A percentile compares a stretch with the other conserved stretches of the same genome.
Conservation (phyloP, 306 rosid genomes). For the Carpinus viminea region DNA sequence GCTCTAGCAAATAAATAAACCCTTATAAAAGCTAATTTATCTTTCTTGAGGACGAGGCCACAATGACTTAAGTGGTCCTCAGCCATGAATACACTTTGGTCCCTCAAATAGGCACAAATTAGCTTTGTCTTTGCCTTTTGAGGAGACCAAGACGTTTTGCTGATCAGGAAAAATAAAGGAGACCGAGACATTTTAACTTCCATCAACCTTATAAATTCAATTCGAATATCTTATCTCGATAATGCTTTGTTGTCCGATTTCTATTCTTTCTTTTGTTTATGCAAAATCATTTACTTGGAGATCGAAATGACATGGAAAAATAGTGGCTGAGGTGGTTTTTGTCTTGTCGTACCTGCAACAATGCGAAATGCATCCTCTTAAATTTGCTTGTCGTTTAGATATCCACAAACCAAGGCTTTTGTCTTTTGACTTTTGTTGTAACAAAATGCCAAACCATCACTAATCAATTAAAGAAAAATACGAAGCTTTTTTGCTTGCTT, state of each 20-base stretch:
- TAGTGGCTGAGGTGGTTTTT: neutral
- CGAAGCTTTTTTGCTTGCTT: no score
- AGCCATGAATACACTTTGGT: neutral
- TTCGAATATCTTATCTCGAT: neutral
- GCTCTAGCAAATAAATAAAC: no score
- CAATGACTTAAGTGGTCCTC: conserved; percentile 24
- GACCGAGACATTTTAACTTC: neutral
- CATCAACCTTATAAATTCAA: neutral
- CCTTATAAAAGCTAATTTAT: no score
- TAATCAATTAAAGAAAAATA: no score
- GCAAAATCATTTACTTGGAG: neutral
- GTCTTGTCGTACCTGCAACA: neutral
- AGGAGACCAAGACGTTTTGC: neutral
- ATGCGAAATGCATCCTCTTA: no score
- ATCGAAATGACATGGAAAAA: neutral
- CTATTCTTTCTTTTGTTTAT: neutral
- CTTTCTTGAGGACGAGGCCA: neutral
- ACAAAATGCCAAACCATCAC: no score
- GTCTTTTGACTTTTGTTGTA: no score
- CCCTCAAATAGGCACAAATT: neutral
- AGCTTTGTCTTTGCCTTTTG: neutral
- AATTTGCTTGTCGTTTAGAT: no score
- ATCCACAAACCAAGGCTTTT: no score
- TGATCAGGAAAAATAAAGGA: no score
- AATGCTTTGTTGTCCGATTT: neutral